phyloP scores from a whole-genome alignment of 1,284 basidiomycete species.

The Xerocomus cyaneibrunnescens region DNA sequence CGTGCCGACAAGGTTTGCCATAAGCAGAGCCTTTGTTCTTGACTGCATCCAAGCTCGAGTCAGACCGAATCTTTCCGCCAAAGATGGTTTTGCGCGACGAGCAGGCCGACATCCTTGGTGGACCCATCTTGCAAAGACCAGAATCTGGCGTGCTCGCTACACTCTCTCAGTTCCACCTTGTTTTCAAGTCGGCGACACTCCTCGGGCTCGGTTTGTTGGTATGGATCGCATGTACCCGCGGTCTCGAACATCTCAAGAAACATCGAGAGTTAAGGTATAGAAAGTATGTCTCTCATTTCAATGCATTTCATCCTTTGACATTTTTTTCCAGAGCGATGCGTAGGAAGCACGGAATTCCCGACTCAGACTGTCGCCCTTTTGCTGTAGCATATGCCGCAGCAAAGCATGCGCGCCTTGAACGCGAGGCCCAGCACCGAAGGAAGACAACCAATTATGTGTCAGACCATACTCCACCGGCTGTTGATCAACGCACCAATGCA shows the following conservation, averaged over 20 bases:
- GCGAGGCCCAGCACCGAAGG: conserved; percentile 39
- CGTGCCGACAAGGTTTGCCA: conserved; percentile 16
- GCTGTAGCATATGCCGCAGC: conserved; percentile 79
- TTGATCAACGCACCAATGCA: conserved; percentile 30
- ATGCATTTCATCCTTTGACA: conserved; percentile 13
- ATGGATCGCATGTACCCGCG: conserved; percentile 35
- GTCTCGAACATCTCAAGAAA: conserved; percentile 44
- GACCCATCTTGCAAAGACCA: conserved; percentile 46
- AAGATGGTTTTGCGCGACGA: conserved; percentile 53
- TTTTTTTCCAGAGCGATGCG: conserved; percentile 49
- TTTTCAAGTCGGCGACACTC: conserved; percentile 40
- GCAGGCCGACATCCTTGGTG: conserved; percentile 66
- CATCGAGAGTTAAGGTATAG: conserved; percentile 59
- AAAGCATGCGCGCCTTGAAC: conserved; percentile 48
- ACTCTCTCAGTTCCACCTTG: conserved; percentile 39
- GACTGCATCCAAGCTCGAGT: conserved; percentile 19
- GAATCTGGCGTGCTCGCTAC: conserved; percentile 27
- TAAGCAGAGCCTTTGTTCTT: conserved; percentile 15
- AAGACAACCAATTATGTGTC: conserved; percentile 29
- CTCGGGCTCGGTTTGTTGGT: conserved; percentile 37
- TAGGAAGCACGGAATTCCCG: conserved; percentile 76
- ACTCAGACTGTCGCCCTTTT: conserved; percentile 75
- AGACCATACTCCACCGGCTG: conserved; percentile 22
- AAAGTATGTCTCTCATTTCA: conserved; percentile 45
- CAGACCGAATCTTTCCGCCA: conserved; percentile 24